phyloP scores from a whole-genome alignment of 1,284 basidiomycete species.

The Schizopora paradoxa region DNA sequence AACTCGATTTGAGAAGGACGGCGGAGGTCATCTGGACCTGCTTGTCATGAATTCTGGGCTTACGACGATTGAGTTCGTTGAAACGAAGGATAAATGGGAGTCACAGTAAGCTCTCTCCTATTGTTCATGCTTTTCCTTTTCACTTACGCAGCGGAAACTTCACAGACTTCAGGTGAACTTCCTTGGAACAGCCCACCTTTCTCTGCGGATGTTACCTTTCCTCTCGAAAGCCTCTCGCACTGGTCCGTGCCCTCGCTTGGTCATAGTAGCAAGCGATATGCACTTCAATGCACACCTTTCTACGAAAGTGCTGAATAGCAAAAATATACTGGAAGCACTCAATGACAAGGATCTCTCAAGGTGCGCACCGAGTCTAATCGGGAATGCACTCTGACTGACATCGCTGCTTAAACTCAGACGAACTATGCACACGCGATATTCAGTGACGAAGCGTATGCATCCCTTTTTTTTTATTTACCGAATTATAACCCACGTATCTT shows the following conservation, averaged over 20 bases:
- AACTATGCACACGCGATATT: slow-evolving; percentile 25
- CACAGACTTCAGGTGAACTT: slow-evolving; percentile 17
- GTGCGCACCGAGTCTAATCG: slow-evolving; percentile 19
- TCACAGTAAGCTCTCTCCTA: slow-evolving; percentile 31
- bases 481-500: not conserved
- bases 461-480: not conserved
- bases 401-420: slow-evolving; percentile 18
- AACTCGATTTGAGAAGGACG: slow-evolving; percentile 32
- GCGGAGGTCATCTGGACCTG: slow-evolving; percentile 32
- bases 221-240: slow-evolving; percentile 28
- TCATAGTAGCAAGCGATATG: slow-evolving; percentile 35
- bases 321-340: slow-evolving; percentile 29
- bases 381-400: slow-evolving; percentile 12
- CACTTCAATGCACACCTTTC: slow-evolving; percentile 29
- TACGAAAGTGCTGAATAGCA: slow-evolving; percentile 24
- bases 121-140: no score
- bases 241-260: slow-evolving; percentile 28
- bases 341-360: slow-evolving; percentile 24
- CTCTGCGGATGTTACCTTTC: slow-evolving; percentile 37
- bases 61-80: slow-evolving; percentile 16
- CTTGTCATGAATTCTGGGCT: slow-evolving; percentile 37
- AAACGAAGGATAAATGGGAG: slow-evolving; percentile 37
- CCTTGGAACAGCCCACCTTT: slow-evolving; percentile 34
- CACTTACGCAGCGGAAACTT: not conserved
- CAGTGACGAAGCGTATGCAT: slow-evolving; percentile 32